Conservation (phyloP, 768 basidiomycete species). For the Macrolepiota albuminosa region DNA sequence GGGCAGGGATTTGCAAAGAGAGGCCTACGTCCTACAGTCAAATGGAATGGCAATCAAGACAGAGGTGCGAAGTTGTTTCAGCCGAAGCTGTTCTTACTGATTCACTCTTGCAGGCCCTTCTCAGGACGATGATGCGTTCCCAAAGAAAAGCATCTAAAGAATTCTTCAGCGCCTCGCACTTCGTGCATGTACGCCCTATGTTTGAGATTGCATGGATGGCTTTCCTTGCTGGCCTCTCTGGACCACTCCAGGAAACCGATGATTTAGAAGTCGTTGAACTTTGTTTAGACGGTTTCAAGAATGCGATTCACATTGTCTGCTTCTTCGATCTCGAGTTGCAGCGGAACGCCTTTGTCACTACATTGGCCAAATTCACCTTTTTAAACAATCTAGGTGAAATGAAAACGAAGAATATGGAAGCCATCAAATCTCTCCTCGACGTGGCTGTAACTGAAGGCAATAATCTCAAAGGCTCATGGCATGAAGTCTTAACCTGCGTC, state of each 20-base stretch:
- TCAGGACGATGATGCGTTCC: constrained; percentile 87
- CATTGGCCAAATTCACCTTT: constrained; percentile 94
- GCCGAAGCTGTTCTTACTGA: background rate
- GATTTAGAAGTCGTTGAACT: constrained; percentile 89
- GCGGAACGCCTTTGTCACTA: constrained; percentile 98
- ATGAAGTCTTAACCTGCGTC: constrained; percentile 93
- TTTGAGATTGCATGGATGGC: constrained; percentile 99
- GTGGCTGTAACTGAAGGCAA: constrained; percentile 97
- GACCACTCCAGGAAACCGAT: constrained; percentile 91
- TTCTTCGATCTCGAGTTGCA: constrained; percentile 97
- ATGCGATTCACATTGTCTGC: constrained; percentile 94
- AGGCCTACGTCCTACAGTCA: constrained; percentile 92
- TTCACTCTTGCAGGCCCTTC: constrained; percentile 59
- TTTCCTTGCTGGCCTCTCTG: constrained; percentile 92
- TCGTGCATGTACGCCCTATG: constrained; percentile 96
- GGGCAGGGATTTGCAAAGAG: constrained; percentile 91
- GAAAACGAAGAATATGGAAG: constrained; percentile 99
- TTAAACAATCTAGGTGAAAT: constrained; percentile 97
- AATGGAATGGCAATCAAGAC: constrained; percentile 97
- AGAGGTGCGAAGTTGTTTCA: constrained; percentile 50
- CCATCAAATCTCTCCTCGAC: constrained; percentile 92
- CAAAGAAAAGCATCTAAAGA: constrained; percentile 84
- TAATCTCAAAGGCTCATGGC: constrained; percentile 93
- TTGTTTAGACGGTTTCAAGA: constrained; percentile 93
- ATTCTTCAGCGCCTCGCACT: constrained; percentile 95